Conservation (phyloP, 768 basidiomycete genomes). For the Russula foetens region DNA sequence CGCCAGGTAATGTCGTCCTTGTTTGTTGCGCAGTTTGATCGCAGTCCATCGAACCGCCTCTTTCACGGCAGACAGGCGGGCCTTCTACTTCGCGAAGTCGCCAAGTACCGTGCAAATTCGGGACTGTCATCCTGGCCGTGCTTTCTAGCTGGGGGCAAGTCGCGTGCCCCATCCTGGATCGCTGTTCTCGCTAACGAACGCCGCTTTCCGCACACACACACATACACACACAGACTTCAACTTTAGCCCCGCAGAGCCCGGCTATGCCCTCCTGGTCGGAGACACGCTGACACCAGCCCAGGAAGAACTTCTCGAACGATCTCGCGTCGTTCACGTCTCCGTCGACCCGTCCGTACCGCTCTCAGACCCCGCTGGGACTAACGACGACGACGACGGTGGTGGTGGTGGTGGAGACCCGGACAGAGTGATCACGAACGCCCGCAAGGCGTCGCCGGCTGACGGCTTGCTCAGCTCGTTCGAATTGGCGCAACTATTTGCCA, state of each 20-base stretch:
- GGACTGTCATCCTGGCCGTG: slow-evolving; percentile 58
- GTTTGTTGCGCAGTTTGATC: neutral
- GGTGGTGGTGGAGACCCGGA: slow-evolving; percentile 45
- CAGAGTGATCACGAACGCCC: slow-evolving; percentile 63
- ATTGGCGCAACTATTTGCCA: slow-evolving; percentile 41
- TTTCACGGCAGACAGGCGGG: slow-evolving; percentile 54
- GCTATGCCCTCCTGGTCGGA: slow-evolving; percentile 70
- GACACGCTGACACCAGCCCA: slow-evolving; percentile 50
- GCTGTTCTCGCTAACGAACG: neutral
- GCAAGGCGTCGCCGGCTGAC: slow-evolving; percentile 49
- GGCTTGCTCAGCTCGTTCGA: slow-evolving; percentile 59
- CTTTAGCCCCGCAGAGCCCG: slow-evolving; percentile 71
- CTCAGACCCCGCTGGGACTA: slow-evolving; percentile 22
- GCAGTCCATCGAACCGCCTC: neutral
- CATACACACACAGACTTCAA: slow-evolving; percentile 96
- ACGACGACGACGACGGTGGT: slow-evolving; percentile 38
- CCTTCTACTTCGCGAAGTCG: slow-evolving; percentile 60
- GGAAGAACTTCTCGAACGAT: slow-evolving; percentile 41
- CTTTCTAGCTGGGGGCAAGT: slow-evolving; percentile 73
- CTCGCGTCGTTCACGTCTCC: slow-evolving; percentile 65
- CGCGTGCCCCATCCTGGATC: neutral
- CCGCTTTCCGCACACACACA: neutral
- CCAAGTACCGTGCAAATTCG: slow-evolving; percentile 43
- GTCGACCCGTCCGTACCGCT: slow-evolving; percentile 51
- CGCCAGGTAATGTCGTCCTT: slow-evolving; percentile 42